Conservation (phyloP, 2,329 filamentous ascomycete genomes). For the Emergomyces pasteurianus region DNA sequence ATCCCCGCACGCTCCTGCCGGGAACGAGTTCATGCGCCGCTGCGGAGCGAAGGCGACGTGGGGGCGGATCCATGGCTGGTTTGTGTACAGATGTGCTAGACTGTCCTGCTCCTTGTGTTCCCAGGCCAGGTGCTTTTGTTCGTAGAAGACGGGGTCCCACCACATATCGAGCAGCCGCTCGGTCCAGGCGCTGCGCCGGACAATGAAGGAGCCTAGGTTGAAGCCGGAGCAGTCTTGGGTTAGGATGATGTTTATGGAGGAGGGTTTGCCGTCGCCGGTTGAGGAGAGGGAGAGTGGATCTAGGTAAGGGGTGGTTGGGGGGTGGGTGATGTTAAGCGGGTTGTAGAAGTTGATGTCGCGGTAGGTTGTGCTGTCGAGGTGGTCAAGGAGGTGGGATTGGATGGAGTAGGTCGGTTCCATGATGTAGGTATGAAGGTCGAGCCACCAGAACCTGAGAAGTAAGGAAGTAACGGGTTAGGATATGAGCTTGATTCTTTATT, state of each 20-base stretch:
- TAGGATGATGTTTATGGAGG: slow-evolving; percentile 77
- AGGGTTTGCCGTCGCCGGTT: slow-evolving; percentile 61
- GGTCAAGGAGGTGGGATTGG: slow-evolving; percentile 79
- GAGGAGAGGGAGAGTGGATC: slow-evolving; percentile 61
- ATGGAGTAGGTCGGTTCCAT: slow-evolving; percentile 93
- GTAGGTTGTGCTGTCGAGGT: slow-evolving; percentile 63
- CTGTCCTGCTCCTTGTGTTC: slow-evolving; percentile 98
- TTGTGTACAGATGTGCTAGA: slow-evolving; percentile 78
- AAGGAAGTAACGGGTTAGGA: slow-evolving; percentile 2
- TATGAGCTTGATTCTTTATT: neutral
- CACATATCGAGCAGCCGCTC: slow-evolving; percentile 87
- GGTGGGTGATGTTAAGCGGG: slow-evolving; percentile 84
- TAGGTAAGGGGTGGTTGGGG: slow-evolving; percentile 60
- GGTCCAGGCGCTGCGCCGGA: slow-evolving; percentile 75
- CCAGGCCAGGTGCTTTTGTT: slow-evolving; percentile 98
- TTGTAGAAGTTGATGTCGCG: slow-evolving; percentile 96
- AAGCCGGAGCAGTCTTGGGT: slow-evolving; percentile 93
- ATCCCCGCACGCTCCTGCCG: slow-evolving; percentile 67
- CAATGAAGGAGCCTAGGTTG: slow-evolving; percentile 92
- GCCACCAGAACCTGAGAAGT: slow-evolving; percentile 97
- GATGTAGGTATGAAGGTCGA: slow-evolving; percentile 93
- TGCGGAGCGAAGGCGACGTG: slow-evolving; percentile 84
- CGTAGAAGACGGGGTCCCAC: slow-evolving; percentile 97
- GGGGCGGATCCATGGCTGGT: slow-evolving; percentile 84
- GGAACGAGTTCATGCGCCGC: slow-evolving; percentile 89